A percentile compares a stretch with the other conserved stretches of the same genome.
These are phyloP conservation scores for Dactylellina haptotyla DNA, from an alignment of 2,329 filamentous ascomycete genomes.

Conservation along the genomic window DNA sequence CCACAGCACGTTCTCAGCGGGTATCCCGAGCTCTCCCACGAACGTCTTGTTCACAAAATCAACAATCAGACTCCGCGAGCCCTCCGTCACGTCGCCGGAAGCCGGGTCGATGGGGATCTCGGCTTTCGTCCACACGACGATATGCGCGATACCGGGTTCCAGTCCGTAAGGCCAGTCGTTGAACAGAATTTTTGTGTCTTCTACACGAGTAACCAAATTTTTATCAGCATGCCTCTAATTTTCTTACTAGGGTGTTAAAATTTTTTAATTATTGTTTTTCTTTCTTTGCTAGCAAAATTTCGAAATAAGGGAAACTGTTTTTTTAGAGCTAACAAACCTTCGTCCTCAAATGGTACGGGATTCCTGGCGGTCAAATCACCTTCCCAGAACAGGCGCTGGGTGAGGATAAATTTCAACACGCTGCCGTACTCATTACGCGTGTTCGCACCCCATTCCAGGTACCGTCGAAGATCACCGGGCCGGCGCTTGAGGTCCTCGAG, in stretches of 20 bases:
- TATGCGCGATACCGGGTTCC: conserved; percentile 70
- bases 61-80: conserved; percentile 73
- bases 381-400: conserved; percentile 75
- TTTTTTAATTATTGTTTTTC: not conserved
- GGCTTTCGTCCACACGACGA: conserved; percentile 95
- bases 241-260: not conserved
- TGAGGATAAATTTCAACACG: conserved; percentile 79
- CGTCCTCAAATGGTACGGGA: conserved; percentile 62
- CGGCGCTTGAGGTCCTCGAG: conserved; percentile 80
- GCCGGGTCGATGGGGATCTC: conserved; percentile 73
- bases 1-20: conserved; percentile 73
- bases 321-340: conserved; percentile 62
- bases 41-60: conserved; percentile 77
- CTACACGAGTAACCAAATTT: conserved; percentile 32
- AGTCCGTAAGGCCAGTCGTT: conserved; percentile 97
- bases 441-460: conserved; percentile 74
- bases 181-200: conserved; percentile 72
- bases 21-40: conserved; percentile 64
- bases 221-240: not conserved
- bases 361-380: conserved; percentile 62
- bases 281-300: not conserved
- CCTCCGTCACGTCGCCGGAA: conserved; percentile 73
- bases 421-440: conserved; percentile 76
- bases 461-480: conserved; percentile 80
- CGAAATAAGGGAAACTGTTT: conserved; percentile 17